Percentiles rank a stretch among this genome's conserved stretches.
phyloP scores from a whole-genome alignment of 345 rosid species.

The Gossypium australe region DNA sequence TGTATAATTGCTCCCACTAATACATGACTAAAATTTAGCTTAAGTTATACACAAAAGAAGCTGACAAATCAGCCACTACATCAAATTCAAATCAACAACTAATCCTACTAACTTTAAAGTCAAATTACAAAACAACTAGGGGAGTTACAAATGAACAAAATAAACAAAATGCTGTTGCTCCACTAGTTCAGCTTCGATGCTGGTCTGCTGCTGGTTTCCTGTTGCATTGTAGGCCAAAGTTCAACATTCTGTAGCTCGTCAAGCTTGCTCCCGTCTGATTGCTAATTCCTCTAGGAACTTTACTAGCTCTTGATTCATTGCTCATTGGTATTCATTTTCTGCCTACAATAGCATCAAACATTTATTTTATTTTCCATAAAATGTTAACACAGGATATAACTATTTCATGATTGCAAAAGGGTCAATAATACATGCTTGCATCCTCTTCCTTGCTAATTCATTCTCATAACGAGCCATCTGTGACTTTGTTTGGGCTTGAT shows the following conservation, averaged over 20 bases:
- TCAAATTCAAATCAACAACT: too few relatives aligned
- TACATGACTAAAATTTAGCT: too few relatives aligned
- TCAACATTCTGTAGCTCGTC: constrained; percentile 49
- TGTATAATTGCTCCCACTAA: too few relatives aligned
- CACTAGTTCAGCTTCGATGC: too few relatives aligned
- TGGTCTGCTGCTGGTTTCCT: too few relatives aligned
- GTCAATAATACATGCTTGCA: constrained; percentile 63
- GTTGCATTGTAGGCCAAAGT: too few relatives aligned
- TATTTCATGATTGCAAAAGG: not conserved
- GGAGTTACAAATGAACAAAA: too few relatives aligned
- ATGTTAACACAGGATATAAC: constrained; percentile 1
- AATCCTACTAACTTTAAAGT: too few relatives aligned
- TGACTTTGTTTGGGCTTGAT: constrained; percentile 87
- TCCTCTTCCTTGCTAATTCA: constrained; percentile 90
- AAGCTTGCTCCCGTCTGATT: constrained; percentile 82
- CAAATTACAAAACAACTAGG: too few relatives aligned
- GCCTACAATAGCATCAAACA: constrained; percentile 43
- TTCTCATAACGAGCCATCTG: constrained; percentile 96
- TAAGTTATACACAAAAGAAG: too few relatives aligned
- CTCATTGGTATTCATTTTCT: constrained; percentile 83
- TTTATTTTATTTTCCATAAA: constrained; percentile 15
- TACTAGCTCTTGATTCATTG: constrained; percentile 94
- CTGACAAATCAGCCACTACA: too few relatives aligned
- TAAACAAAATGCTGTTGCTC: too few relatives aligned
- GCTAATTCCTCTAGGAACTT: constrained; percentile 86